A percentile compares a stretch with the other conserved stretches of the same genome.
phyloP scores from a whole-genome alignment of 352 stramenopile species.

The Saprolegnia diclina region DNA sequence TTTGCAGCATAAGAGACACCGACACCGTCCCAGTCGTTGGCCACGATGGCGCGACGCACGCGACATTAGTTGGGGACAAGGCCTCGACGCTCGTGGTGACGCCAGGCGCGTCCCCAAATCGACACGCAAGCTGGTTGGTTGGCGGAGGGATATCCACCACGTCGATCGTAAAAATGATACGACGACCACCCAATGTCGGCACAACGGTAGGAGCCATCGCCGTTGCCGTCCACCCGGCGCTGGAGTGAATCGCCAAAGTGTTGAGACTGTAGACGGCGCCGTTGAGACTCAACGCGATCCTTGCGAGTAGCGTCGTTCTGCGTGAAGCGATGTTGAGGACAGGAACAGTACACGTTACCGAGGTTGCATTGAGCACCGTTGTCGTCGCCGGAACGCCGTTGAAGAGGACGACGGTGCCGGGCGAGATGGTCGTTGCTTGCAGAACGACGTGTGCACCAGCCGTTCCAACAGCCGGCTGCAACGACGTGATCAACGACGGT shows the following conservation, averaged over 20 bases:
- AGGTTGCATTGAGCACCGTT: background rate
- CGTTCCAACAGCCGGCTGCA: background rate
- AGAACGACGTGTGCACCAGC: background rate
- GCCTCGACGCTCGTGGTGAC: too few relatives aligned
- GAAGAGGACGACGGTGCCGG: background rate
- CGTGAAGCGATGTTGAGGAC: background rate
- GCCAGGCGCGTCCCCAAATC: too few relatives aligned
- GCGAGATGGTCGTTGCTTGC: background rate
- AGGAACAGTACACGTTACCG: background rate
- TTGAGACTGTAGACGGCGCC: background rate
- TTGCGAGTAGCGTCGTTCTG: too few relatives aligned
- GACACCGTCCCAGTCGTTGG: too few relatives aligned
- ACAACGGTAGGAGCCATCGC: background rate
- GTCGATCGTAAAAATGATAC: too few relatives aligned
- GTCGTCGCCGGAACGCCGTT: background rate
- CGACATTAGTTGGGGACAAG: too few relatives aligned
- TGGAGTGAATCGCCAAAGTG: constrained; percentile 1
- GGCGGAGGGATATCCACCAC: too few relatives aligned
- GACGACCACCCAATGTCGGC: too few relatives aligned
- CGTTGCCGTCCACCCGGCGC: background rate
- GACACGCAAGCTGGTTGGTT: too few relatives aligned
- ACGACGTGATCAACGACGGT: background rate
- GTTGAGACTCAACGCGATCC: background rate
- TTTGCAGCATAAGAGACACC: too few relatives aligned
- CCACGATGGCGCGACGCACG: too few relatives aligned